Percentiles rank a stretch among this genome's conserved stretches.
These are phyloP conservation scores for Lactifluus rugatus DNA, from an alignment of 768 basidiomycete species.

Conservation along the genomic window DNA sequence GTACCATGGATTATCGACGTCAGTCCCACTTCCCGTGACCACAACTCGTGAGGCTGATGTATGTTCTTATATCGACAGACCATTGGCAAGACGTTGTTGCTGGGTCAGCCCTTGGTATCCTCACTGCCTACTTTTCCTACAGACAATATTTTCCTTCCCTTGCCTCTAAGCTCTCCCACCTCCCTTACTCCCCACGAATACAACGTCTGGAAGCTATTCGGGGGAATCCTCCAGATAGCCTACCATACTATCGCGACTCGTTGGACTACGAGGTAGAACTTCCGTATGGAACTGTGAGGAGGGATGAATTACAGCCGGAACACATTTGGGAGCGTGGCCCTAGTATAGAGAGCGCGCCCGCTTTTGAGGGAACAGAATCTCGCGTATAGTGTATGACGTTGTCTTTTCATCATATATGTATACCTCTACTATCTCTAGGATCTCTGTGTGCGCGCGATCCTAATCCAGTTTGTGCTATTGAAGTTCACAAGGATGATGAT, in stretches of 20 bases:
- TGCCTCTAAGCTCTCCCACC: conserved; percentile 49
- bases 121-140: conserved; percentile 65
- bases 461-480: no score
- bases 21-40: conserved; percentile 24
- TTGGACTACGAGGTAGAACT: conserved; percentile 17
- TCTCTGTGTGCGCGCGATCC: no score
- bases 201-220: conserved; percentile 33
- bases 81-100: conserved; percentile 89
- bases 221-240: conserved; percentile 10
- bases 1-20: conserved; percentile 92
- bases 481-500: no score
- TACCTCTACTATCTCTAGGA: no score
- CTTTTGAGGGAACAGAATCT: background rate
- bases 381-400: background rate
- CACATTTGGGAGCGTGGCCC: conserved; percentile 12
- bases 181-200: conserved; percentile 64
- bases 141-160: conserved; percentile 79
- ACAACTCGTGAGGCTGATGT: conserved; percentile 14
- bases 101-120: conserved; percentile 65
- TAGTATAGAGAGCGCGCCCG: background rate
- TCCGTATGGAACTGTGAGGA: conserved; percentile 25
- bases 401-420: no score
- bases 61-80: conserved; percentile 35
- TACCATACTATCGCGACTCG: background rate
- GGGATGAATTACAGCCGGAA: conserved; percentile 23